Evolutionary conservation across 371 early-diverging fungal species (phyloP).

Genomic region (Mucor velutinosus): DNA sequence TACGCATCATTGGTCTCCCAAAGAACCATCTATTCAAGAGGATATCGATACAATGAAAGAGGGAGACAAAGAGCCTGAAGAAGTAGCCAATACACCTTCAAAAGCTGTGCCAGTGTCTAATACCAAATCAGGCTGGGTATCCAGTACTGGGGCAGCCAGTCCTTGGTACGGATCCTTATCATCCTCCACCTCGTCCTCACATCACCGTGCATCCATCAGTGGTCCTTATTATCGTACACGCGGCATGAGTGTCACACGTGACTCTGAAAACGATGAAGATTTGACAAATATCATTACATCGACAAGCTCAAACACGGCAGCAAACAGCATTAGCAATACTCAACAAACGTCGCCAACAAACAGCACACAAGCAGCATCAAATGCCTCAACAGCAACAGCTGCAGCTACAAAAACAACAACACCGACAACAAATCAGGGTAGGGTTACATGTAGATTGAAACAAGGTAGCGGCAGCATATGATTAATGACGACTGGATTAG

Average conservation of each 20-base stretch:
- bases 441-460: not conserved
- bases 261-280: conserved; percentile 43
- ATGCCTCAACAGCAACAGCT: not conserved
- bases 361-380: not conserved
- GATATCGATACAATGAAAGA: not conserved
- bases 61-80: not conserved
- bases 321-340: not conserved
- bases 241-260: conserved; percentile 48
- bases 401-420: conserved; percentile 11
- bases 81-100: not conserved
- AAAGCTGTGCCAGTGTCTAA: conserved; percentile 31
- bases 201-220: conserved; percentile 49
- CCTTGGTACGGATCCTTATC: conserved; percentile 44
- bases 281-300: conserved; percentile 9
- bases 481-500: conserved; percentile 10
- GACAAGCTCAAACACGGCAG: not conserved
- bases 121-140: conserved; percentile 46
- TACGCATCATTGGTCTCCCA: conserved; percentile 14
- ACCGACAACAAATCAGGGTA: conserved; percentile 8
- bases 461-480: not conserved
- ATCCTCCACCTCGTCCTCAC: conserved; percentile 42
- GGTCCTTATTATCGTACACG: conserved; percentile 57
- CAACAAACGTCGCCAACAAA: not conserved
- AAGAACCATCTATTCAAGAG: conserved; percentile 15
- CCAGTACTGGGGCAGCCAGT: conserved; percentile 47